Percentiles rank a stretch among this genome's conserved stretches.
Evolutionary conservation across 2,329 filamentous ascomycete species (phyloP).

Genomic region (Catunica adiposa): DNA sequence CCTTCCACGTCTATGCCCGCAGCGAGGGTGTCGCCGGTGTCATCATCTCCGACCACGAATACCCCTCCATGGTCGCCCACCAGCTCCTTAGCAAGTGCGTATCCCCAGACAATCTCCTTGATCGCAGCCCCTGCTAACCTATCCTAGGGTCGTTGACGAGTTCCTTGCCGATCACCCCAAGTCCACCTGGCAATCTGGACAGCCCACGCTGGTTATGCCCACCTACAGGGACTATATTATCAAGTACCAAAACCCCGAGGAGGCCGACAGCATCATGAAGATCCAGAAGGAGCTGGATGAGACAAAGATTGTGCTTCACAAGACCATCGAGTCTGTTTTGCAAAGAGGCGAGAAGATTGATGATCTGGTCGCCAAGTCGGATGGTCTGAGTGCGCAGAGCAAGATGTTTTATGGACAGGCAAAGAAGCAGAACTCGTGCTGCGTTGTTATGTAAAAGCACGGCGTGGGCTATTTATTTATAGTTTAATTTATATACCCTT

Average conservation of each 20-base stretch:
- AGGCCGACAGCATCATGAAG: constrained; percentile 85
- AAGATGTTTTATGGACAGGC: constrained; percentile 94
- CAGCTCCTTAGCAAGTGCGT: constrained; percentile 58
- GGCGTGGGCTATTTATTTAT: not conserved
- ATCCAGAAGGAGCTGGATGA: constrained; percentile 95
- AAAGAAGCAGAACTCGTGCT: constrained; percentile 71
- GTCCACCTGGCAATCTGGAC: constrained; percentile 44
- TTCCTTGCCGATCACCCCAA: constrained; percentile 64
- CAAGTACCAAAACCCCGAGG: constrained; percentile 68
- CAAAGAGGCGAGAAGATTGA: constrained; percentile 96
- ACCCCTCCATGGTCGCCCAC: constrained; percentile 66
- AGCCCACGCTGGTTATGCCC: constrained; percentile 43
- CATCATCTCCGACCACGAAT: constrained; percentile 61
- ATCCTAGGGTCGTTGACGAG: constrained; percentile 51
- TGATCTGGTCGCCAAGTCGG: constrained; percentile 81
- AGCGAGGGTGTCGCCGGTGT: constrained; percentile 60
- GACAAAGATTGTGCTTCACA: constrained; percentile 92
- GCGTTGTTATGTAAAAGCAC: constrained; percentile 46
- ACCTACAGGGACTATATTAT: constrained; percentile 59
- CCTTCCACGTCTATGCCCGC: constrained; percentile 59
- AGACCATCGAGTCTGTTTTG: constrained; percentile 78
- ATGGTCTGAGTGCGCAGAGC: constrained; percentile 75
- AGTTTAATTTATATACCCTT: constrained; percentile 10
- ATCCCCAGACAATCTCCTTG: not conserved
- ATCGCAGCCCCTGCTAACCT: constrained; percentile 2